These are phyloP conservation scores for Pseudogymnoascus sp. DNA, from an alignment of 2,329 filamentous ascomycete genomes.

Conservation along the genomic window DNA sequence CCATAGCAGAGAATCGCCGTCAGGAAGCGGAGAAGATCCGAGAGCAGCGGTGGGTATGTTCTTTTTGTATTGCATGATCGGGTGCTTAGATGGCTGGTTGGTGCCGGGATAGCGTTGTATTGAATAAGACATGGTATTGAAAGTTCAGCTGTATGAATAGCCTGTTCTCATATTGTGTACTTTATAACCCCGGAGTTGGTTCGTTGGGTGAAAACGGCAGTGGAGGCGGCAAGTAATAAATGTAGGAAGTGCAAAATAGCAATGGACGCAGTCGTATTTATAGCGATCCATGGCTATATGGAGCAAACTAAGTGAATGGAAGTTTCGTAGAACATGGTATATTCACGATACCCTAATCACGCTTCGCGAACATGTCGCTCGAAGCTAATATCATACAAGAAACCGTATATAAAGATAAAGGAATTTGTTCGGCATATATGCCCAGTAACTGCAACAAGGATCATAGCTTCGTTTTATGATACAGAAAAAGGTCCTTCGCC, in stretches of 20 bases:
- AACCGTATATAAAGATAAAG: neutral
- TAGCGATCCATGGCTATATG: neutral
- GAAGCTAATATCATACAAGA: neutral
- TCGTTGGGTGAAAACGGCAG: neutral
- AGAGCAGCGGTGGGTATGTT: neutral
- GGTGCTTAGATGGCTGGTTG: neutral
- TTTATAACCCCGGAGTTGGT: neutral
- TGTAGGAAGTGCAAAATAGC: neutral
- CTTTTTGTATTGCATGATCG: neutral
- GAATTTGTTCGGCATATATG: neutral
- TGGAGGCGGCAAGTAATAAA: neutral
- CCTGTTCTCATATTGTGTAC: neutral
- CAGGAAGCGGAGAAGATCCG: neutral
- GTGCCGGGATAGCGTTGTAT: neutral
- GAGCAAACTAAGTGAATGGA: neutral
- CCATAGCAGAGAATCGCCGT: neutral
- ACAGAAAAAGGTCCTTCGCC: slow-evolving; percentile 23
- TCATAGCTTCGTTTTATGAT: slow-evolving; percentile 7
- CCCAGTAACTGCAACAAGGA: neutral
- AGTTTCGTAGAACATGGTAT: neutral
- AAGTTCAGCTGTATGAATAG: neutral
- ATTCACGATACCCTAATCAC: neutral
- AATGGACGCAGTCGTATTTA: neutral
- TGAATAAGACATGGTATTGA: neutral
- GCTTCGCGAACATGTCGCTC: neutral